Evolutionary conservation across 2,329 filamentous ascomycete genomes (phyloP), one percentile per base, ranked within the genome.

Genomic region (Zymoseptoria brevis): DNA sequence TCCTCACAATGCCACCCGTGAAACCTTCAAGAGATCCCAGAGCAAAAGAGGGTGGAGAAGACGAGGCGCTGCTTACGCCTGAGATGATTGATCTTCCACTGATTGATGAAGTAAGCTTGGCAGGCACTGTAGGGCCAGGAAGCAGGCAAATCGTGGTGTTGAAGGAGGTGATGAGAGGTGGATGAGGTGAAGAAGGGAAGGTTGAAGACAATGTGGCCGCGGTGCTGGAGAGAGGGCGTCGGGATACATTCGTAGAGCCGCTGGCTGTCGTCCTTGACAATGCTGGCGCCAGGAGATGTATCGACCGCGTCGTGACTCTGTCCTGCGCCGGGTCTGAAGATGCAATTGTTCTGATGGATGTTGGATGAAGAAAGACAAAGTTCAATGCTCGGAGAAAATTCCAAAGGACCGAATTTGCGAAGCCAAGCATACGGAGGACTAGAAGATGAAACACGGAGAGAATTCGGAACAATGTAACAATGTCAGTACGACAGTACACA

Each of bases 61-160:
- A 79, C 77, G 76, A 74, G 76, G 77, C 74, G 73, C 76, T 80
- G 77, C 77, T 79, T 77, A 77, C 76, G 77, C 74, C 77, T 62
- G 60, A 61, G 60, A 62, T 62, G 62, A 53, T 78, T 74, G 67
- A 71, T 80, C 76, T 80, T 70, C 77, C 77, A 79, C 77, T 75
- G 72, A 75, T 75, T 71, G 74, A 74, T 73, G 72, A 76, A 77
- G 75, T 78, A 78, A 75, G 75, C 77, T 75, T 72, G 74, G 69
- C 72, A 75, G 75, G 73, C 75, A 79, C 76, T 66, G 70, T 68
- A 71, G 58, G 60, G 72, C 73, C 76, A 73, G 70, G 75, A 73
- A 76, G 77, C 76, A 79, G 77, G 76, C 77, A 79, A 77, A 75
- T 73, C 75, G 77, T 79, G 77, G 77, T 60, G 53, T 62, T 53